Base-by-base conservation (phyloP, 140 eudicot species). In the Bidens hawaiensis region DNA sequence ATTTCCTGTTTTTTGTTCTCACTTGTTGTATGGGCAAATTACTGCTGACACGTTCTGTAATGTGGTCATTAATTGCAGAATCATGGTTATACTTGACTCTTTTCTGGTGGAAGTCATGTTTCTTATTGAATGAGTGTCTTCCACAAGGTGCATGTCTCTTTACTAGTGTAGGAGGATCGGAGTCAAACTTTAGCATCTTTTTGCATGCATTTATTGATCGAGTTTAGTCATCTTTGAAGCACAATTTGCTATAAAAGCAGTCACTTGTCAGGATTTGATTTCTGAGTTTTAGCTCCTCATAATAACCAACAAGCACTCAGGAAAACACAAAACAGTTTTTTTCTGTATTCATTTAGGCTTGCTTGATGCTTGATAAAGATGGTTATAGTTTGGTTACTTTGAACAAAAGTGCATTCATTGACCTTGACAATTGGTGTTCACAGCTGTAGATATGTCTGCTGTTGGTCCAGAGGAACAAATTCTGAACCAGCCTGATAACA, bases 381-480 rank as follows among this genome's bases (percentile, higher is more conserved):
- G 73, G 51, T 68, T 55, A 54, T 12, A 41, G 21, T 54, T 21
- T 38, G 12, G 27, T 47, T 27, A 68, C 46, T 18, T 31, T 41
- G 16, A 18, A 45, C 43, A 65, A 60, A 60, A 21, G 36, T 51
- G 43, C 57, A 34, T 68, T 11, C 41, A 19, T 54, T 61, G 73
- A 67, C 53, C 25, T 16, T 64, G 43, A 45, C 33, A 18, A 28
- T 61, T 75, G 62, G 64, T 78, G 57, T 85, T 73, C 65, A 75
- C 82, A 84, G 95, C 95, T 76, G 78, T 83, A n/a, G n/a, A n/a
- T n/a, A 78, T 85, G 79, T 45, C 79, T 51, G 76, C 81, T 62
- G 85, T 56, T 28, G 75, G 85, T 58, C 85, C 93, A 28, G 98
- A 88, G 76, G 98, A 88, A 86, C 95, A 85, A 78, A 78, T 84